phyloP scores from a whole-genome alignment of 305 asterid genomes.

The Rubia occidens region DNA sequence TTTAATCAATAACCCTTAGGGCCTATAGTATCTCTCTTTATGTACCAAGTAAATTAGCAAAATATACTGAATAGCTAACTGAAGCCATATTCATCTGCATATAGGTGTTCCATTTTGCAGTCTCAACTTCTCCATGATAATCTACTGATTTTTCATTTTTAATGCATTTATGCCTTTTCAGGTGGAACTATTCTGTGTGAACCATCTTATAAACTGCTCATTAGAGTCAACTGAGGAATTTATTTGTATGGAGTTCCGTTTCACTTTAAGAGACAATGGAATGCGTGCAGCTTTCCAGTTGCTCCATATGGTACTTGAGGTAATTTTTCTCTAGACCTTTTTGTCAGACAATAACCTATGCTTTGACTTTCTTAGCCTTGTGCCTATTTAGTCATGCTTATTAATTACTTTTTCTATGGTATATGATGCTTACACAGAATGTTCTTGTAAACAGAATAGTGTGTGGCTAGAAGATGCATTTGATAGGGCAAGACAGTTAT shows the following conservation, averaged over 20 bases:
- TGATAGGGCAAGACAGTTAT: conserved; percentile 92
- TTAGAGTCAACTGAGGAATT: conserved; percentile 98
- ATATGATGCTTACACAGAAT: conserved; percentile 5
- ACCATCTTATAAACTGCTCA: conserved; percentile 92
- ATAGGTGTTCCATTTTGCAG: background rate
- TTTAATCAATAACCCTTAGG: background rate
- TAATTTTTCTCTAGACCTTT: conserved; percentile 18
- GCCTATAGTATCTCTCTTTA: background rate
- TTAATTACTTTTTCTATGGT: background rate
- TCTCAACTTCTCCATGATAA: background rate
- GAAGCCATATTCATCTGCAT: too few species aligned
- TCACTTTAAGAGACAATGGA: conserved; percentile 86
- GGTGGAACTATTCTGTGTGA: conserved; percentile 98
- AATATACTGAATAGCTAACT: too few species aligned
- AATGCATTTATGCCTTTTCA: conserved; percentile 26
- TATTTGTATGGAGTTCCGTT: conserved; percentile 96
- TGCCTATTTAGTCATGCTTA: conserved; percentile 1
- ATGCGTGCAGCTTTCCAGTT: conserved; percentile 99
- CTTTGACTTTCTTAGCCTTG: background rate
- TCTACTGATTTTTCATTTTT: background rate
- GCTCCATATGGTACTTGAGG: conserved; percentile 99
- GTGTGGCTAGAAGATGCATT: conserved; percentile 98
- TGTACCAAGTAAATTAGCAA: background rate
- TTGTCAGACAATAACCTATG: background rate
- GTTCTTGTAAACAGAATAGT: conserved; percentile 65